Percentiles rank a stretch among this genome's conserved stretches.
Conservation (phyloP, 2,329 filamentous ascomycete genomes). For the Colletotrichum godetiae region DNA sequence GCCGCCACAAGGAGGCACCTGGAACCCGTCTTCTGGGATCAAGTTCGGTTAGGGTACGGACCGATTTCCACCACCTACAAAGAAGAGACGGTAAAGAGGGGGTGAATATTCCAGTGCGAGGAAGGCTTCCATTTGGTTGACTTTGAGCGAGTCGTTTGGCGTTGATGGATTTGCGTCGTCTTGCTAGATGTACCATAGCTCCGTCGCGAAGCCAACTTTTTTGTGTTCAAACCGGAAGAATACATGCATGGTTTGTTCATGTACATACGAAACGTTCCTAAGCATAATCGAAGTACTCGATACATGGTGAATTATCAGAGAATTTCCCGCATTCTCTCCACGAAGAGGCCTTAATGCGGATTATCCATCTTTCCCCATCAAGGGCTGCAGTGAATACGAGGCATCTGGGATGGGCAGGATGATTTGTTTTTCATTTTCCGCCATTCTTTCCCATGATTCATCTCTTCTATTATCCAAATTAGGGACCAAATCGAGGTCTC, state of each 20-base stretch:
- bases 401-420: too few species aligned
- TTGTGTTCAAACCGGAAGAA: not conserved
- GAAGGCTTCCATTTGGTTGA: not conserved
- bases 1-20: slow-evolving; percentile 54
- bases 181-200: slow-evolving; percentile 24
- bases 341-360: too few species aligned
- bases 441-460: too few species aligned
- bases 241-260: not conserved
- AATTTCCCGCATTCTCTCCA: too few species aligned
- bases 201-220: not conserved
- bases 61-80: slow-evolving; percentile 20
- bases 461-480: too few species aligned
- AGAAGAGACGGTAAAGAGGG: not conserved
- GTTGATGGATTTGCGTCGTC: slow-evolving; percentile 15
- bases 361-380: too few species aligned
- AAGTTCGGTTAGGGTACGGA: slow-evolving; percentile 57
- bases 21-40: slow-evolving; percentile 70
- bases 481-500: too few species aligned
- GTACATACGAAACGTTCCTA: not conserved
- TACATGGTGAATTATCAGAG: too few species aligned
- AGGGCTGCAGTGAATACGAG: too few species aligned
- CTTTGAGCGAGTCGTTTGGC: slow-evolving; percentile 12
- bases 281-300: not conserved
- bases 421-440: too few species aligned
- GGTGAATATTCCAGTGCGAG: not conserved